Evolutionary conservation across 2,329 filamentous ascomycete genomes (phyloP).

Genomic region (Zymoseptoria brevis): DNA sequence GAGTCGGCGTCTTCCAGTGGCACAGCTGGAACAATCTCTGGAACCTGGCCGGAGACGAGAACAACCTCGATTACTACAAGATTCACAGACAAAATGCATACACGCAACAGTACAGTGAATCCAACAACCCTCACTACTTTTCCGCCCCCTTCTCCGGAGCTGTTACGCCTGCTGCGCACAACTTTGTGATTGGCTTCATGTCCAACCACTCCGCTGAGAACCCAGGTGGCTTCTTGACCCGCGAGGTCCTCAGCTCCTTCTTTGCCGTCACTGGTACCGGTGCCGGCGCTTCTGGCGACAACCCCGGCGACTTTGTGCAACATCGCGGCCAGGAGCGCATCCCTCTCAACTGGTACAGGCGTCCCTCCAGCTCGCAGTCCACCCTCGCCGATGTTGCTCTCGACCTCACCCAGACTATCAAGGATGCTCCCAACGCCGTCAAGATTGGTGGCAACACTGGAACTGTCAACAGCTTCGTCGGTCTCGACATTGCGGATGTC

Average conservation of each 20-base stretch:
- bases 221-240: slow-evolving; percentile 17
- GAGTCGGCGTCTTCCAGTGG: slow-evolving; percentile 13
- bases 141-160: slow-evolving; percentile 21
- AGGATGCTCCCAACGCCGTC: slow-evolving; percentile 22
- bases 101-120: slow-evolving; percentile 16
- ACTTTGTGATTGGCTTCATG: slow-evolving; percentile 25
- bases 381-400: slow-evolving; percentile 10
- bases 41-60: slow-evolving; percentile 3
- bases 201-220: slow-evolving; percentile 21
- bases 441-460: slow-evolving; percentile 33
- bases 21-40: slow-evolving; percentile 7
- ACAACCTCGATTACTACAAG: slow-evolving; percentile 1
- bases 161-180: slow-evolving; percentile 20
- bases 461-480: slow-evolving; percentile 28
- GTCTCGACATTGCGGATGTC: slow-evolving; percentile 29
- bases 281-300: slow-evolving; percentile 13
- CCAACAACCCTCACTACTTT: slow-evolving; percentile 27
- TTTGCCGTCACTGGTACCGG: slow-evolving; percentile 20
- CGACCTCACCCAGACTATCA: slow-evolving; percentile 6
- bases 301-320: slow-evolving; percentile 18
- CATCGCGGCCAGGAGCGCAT: slow-evolving; percentile 22
- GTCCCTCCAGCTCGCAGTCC: slow-evolving; percentile 6
- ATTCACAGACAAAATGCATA: slow-evolving; percentile 7
- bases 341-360: slow-evolving; percentile 24
- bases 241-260: slow-evolving; percentile 18